Base-by-base conservation (phyloP, 148 eudicot species). In the Rhododendron ovatum region DNA sequence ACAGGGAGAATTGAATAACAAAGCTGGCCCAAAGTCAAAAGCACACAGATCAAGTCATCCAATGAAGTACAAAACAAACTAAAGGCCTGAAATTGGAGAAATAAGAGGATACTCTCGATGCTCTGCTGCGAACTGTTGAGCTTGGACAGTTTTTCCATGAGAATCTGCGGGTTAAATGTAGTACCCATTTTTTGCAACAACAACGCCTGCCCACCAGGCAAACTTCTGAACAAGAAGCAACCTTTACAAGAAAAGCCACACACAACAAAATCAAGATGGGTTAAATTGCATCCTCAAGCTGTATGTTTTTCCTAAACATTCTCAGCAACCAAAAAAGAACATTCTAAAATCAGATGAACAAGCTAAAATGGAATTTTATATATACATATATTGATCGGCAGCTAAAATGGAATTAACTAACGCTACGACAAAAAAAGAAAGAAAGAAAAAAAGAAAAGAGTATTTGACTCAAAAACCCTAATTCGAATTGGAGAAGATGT, bases 121-220 rank as follows among this genome's bases (percentile, higher is more conserved):
- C 99, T 96, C 89, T 94, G 95, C 90, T 96, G 98, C 80, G 99
- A 88, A 80, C 80, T 93, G 86, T 95, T 96, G 87, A 96, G 98
- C 92, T 94, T 95, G 50, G 91, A 80, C 90, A 96, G 85, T 91
- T 96, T 96, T 35, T 94, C 98, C 87, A 88, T 87, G 84, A 96
- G 89, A 89, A 96, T 95, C 86, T 94, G 98, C 35, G 98, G 94
- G 88, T 94, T 95, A 84, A 96, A 96, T 79, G 94, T 88, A 85
- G 98, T 90, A 20, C 93, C 93, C 99, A 96, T 96, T 85, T 51
- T 92, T 30, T 86, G 85, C 41, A n/a, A 73, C 88, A n/a, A 63
- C 88, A 80, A 82, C 80, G 89, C 80, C 90, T 85, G 69, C 84
- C 82, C 75, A 63, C 82, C 85, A 79, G 84, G 88, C 82, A 81